Evolutionary conservation across 2,329 filamentous ascomycete genomes (phyloP).

Genomic region (Epichloe aotearoae): DNA sequence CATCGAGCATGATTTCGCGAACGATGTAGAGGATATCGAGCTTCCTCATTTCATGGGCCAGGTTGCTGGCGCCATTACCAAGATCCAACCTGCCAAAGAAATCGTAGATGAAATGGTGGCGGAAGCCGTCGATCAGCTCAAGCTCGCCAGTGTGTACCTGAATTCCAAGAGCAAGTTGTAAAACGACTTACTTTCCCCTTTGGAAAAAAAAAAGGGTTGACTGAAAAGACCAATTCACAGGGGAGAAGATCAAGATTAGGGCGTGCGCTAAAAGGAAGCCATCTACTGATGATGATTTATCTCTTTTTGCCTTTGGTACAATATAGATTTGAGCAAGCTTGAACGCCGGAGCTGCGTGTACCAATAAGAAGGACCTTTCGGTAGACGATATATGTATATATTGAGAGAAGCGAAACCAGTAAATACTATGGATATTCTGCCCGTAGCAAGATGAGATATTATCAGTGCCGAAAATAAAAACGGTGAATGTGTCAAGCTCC

Average conservation of each 20-base stretch:
- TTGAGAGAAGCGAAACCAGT: too few relatives aligned
- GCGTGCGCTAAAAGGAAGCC: too few relatives aligned
- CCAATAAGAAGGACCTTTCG: neutral
- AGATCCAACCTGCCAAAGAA: slow-evolving; percentile 65
- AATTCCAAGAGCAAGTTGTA: slow-evolving; percentile 29
- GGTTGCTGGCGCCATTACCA: slow-evolving; percentile 65
- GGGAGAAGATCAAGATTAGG: too few relatives aligned
- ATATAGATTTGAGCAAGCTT: neutral
- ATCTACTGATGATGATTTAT: too few relatives aligned
- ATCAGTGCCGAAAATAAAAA: too few relatives aligned
- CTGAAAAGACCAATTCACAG: too few relatives aligned
- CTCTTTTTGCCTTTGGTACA: too few relatives aligned
- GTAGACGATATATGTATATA: too few relatives aligned
- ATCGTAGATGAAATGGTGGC: slow-evolving; percentile 88
- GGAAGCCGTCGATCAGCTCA: slow-evolving; percentile 58
- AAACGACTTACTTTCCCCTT: slow-evolving; percentile 5
- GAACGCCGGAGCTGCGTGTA: neutral
- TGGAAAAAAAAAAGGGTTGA: too few relatives aligned
- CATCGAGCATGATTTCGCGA: slow-evolving; percentile 68
- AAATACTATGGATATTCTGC: too few relatives aligned
- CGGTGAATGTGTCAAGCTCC: too few relatives aligned
- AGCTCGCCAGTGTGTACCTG: slow-evolving; percentile 48
- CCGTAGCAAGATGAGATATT: too few relatives aligned
- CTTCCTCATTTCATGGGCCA: slow-evolving; percentile 88
- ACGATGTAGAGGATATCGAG: slow-evolving; percentile 63